phyloP scores from a whole-genome alignment of 768 basidiomycete genomes.

The Panaeolus cyanescens region DNA sequence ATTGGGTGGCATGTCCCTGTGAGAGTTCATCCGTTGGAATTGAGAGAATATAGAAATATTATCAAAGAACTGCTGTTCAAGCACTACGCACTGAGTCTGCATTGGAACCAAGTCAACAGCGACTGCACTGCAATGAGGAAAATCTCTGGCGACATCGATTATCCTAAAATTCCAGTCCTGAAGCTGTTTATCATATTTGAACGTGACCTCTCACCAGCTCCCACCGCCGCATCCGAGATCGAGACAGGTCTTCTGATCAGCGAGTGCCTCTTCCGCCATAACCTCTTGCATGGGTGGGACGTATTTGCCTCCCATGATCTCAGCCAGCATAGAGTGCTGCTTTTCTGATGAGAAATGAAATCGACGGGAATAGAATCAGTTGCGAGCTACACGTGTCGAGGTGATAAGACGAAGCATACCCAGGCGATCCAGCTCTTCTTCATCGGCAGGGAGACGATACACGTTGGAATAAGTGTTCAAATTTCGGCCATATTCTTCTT shows the following conservation, averaged over 20 bases:
- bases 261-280: conserved; percentile 55
- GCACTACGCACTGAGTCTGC: conserved; percentile 60
- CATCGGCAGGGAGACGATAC: conserved; percentile 78
- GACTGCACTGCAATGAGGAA: conserved; percentile 66
- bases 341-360: conserved; percentile 47
- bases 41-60: too few relatives aligned
- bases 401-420: conserved; percentile 39
- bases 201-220: conserved; percentile 55
- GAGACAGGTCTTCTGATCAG: conserved; percentile 63
- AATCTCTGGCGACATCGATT: conserved; percentile 71
- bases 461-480: conserved; percentile 81
- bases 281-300: conserved; percentile 57
- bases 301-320: conserved; percentile 64
- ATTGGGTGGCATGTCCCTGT: conserved; percentile 68
- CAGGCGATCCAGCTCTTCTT: conserved; percentile 72
- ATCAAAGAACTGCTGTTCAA: conserved; percentile 2
- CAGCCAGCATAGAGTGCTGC: conserved; percentile 67
- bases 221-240: conserved; percentile 85
- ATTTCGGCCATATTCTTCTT: conserved; percentile 66
- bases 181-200: not conserved
- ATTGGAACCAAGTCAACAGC: conserved; percentile 83
- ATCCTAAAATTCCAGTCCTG: conserved; percentile 50
- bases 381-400: conserved; percentile 10
- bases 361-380: conserved; percentile 1
- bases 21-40: too few relatives aligned